Evolutionary conservation across 2,329 filamentous ascomycete species (phyloP), one percentile per base, ranked within the genome.

Genomic region (Microcera coccophila): DNA sequence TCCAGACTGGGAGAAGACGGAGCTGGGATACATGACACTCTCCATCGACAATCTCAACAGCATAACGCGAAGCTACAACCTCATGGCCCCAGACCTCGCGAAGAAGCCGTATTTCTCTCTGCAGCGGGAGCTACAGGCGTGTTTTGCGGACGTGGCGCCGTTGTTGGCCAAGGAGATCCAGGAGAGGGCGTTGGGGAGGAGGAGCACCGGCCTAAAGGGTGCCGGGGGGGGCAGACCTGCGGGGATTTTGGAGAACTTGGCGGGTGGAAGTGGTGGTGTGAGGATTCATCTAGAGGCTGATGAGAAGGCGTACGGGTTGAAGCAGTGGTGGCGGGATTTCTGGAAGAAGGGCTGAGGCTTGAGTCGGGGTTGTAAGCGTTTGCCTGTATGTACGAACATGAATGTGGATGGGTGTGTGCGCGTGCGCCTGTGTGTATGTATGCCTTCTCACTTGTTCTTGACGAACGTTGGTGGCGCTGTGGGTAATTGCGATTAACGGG

Each of bases 71-170:
- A 87, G 87, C 12, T 98, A 98, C 71, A 97, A 97, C 57, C 78
- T 97, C 3, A 91, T 95, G 82, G 91, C 93, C 0, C 93, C 93
- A 0, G 84, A 89, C 41, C 75, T 95, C 2, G 90, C 91, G 3
- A 94, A 93, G 67, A 95, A 95, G 64, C 88, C 91, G 0, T 97
- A 97, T 64, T 90, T 89, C 60, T 83, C 76, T 2, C 78, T 97
- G 7, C 80, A 90, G 34, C 81, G 91, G 37, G 93, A 98, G 66
- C 74, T 97, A 14, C 76, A 75, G 21, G 74, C 79, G 3, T 96
- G 90, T 62, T 97, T 83, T 60, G 85, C 89, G 1, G 90, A 95
- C 47, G 84, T 95, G 2, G 91, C 91, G 5, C 89, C 89, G 0
- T 71, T 76, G 36, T 65, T 97, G 4, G 79, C 89, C 0, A 73